phyloP scores from a whole-genome alignment of 768 basidiomycete genomes.

The Wakefieldia striispora region DNA sequence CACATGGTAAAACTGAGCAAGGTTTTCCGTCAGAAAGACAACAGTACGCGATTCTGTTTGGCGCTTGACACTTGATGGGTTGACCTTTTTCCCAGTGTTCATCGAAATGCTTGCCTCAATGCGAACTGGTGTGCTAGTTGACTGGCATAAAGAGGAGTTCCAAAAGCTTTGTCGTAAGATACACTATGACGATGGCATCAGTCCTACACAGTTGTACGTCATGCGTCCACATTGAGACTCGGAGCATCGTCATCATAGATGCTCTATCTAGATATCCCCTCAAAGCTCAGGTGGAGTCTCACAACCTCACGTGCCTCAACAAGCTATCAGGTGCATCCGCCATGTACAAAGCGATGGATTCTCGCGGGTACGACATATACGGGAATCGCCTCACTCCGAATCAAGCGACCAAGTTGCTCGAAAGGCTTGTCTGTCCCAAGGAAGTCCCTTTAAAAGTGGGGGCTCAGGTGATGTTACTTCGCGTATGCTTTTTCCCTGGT shows the following conservation, averaged over 20 bases:
- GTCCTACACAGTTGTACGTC: slow-evolving; percentile 83
- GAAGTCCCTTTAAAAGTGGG: slow-evolving; percentile 53
- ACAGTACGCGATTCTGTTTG: slow-evolving; percentile 30
- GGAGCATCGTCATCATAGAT: neutral
- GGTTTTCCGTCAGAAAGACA: slow-evolving; percentile 74
- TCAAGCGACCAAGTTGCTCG: slow-evolving; percentile 35
- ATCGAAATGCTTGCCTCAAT: slow-evolving; percentile 97
- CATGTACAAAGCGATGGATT: slow-evolving; percentile 44
- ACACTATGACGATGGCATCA: slow-evolving; percentile 74
- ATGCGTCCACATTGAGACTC: neutral
- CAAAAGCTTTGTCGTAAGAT: slow-evolving; percentile 60
- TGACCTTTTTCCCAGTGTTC: slow-evolving; percentile 53
- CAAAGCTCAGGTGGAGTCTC: slow-evolving; percentile 26
- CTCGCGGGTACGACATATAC: slow-evolving; percentile 41
- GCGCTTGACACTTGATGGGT: neutral
- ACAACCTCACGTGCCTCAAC: slow-evolving; percentile 22
- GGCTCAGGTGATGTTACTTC: slow-evolving; percentile 79
- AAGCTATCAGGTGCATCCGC: slow-evolving; percentile 27
- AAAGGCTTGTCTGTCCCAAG: slow-evolving; percentile 49
- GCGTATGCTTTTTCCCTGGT: slow-evolving; percentile 18
- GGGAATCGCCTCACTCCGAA: slow-evolving; percentile 29
- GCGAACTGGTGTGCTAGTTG: slow-evolving; percentile 79
- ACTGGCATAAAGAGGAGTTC: slow-evolving; percentile 68
- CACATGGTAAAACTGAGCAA: slow-evolving; percentile 48
- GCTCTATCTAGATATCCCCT: slow-evolving; percentile 24